Conservation (phyloP, 495 filamentous ascomycete species). For the Talaromyces ruber region DNA sequence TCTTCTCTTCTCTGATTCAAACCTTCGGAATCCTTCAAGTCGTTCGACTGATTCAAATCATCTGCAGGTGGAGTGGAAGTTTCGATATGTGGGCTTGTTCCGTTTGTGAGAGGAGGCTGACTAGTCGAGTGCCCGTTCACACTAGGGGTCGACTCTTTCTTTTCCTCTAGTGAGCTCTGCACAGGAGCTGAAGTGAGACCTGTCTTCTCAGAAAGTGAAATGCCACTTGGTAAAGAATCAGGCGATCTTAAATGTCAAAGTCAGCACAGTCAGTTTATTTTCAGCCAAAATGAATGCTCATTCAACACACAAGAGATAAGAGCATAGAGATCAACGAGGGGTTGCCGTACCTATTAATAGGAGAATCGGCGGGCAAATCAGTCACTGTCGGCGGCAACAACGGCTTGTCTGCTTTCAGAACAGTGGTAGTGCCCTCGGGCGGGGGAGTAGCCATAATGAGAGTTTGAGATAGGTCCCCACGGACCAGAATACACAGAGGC, state of each 20-base stretch:
- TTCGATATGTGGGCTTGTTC: conserved; percentile 4
- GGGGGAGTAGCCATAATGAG: conserved; percentile 40
- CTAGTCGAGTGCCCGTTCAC: conserved; percentile 24
- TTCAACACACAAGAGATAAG: background rate
- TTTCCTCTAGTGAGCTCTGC: background rate
- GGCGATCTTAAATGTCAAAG: background rate
- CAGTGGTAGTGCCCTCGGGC: conserved; percentile 30
- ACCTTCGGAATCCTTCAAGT: background rate
- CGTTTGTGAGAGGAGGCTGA: conserved; percentile 19
- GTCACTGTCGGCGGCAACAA: conserved; percentile 35
- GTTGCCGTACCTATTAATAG: conserved; percentile 6
- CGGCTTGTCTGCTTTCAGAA: conserved; percentile 38
- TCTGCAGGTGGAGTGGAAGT: conserved; percentile 20
- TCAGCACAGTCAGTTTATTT: background rate
- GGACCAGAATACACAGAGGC: background rate
- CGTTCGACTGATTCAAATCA: conserved; percentile 25
- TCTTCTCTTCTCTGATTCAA: background rate
- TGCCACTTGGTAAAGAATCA: conserved; percentile 2
- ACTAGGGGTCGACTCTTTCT: conserved; percentile 1
- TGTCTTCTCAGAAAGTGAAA: background rate
- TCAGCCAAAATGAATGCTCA: background rate
- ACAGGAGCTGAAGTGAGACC: conserved; percentile 9
- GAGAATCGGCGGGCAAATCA: conserved; percentile 20
- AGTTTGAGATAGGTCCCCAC: conserved; percentile 8
- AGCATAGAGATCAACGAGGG: background rate